Percentiles rank a stretch among this genome's conserved stretches.
Evolutionary conservation across 2,329 filamentous ascomycete species (phyloP).

Genomic region (Colletotrichum spinosum): DNA sequence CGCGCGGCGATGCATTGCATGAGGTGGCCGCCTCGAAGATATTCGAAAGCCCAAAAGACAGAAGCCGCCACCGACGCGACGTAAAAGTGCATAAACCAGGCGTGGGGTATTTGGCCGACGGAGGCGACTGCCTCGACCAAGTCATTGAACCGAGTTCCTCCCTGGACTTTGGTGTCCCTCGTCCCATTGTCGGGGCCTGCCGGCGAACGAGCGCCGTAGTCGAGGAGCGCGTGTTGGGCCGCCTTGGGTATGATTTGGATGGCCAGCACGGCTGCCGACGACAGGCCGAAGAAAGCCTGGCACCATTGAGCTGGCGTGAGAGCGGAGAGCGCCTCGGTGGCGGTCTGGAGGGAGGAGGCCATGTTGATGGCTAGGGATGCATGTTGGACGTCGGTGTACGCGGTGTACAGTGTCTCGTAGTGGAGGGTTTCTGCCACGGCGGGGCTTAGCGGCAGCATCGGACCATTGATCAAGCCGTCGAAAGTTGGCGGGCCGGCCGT

Average conservation of each 20-base stretch:
- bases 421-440: slow-evolving; percentile 20
- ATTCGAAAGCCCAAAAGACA: slow-evolving; percentile 78
- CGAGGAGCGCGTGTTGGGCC: slow-evolving; percentile 57
- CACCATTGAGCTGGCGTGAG: slow-evolving; percentile 46
- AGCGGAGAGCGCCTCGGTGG: slow-evolving; percentile 9
- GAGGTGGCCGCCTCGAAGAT: slow-evolving; percentile 63
- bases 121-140: slow-evolving; percentile 45
- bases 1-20: slow-evolving; percentile 61
- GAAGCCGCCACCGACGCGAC: slow-evolving; percentile 76
- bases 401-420: neutral
- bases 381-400: neutral
- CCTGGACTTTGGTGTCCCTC: slow-evolving; percentile 27
- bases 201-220: slow-evolving; percentile 61
- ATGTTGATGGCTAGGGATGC: slow-evolving; percentile 4
- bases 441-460: neutral
- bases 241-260: slow-evolving; percentile 58
- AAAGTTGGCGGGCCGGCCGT: no score
- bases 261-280: slow-evolving; percentile 53
- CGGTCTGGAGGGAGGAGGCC: slow-evolving; percentile 27
- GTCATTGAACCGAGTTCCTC: slow-evolving; percentile 7
- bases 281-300: slow-evolving; percentile 60
- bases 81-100: slow-evolving; percentile 93
- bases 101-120: slow-evolving; percentile 78
- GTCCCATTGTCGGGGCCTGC: slow-evolving; percentile 38
- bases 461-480: slow-evolving; percentile 15